Percentiles rank a stretch among this genome's conserved stretches.
Conservation (phyloP, 176 grass and related monocot genomes). For the Themeda triandra region DNA sequence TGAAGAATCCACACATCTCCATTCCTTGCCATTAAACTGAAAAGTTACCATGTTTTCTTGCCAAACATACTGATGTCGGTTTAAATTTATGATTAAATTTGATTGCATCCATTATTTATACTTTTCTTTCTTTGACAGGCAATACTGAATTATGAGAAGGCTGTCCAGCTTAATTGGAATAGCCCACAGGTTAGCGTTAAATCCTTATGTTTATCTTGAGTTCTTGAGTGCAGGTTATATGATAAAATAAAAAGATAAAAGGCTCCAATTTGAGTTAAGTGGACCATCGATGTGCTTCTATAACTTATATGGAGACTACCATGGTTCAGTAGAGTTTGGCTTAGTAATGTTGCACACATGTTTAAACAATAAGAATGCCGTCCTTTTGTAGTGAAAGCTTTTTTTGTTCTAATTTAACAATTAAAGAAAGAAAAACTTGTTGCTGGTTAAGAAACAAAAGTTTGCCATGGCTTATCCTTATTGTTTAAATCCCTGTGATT, state of each 20-base stretch:
- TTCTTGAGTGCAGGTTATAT: background rate
- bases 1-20: background rate
- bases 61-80: background rate
- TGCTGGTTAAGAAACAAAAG: slow-evolving; percentile 1
- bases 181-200: slow-evolving; percentile 76
- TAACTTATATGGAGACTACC: background rate
- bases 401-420: background rate
- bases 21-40: background rate
- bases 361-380: slow-evolving; percentile 8
- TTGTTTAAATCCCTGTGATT: background rate
- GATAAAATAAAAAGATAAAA: slow-evolving; percentile 1
- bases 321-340: background rate
- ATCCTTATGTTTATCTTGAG: slow-evolving; percentile 5
- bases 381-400: slow-evolving; percentile 18
- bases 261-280: slow-evolving; percentile 9
- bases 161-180: slow-evolving; percentile 98
- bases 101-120: slow-evolving; percentile 3
- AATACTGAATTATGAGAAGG: slow-evolving; percentile 94
- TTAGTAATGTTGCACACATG: background rate
- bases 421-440: background rate
- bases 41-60: background rate
- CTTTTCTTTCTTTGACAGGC: slow-evolving; percentile 40
- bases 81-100: slow-evolving; percentile 23
- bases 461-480: background rate
- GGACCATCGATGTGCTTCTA: background rate